A percentile compares a stretch with the other conserved stretches of the same genome.
Conservation (phyloP, 2,329 filamentous ascomycete genomes). For the Aspergillus japonicus region DNA sequence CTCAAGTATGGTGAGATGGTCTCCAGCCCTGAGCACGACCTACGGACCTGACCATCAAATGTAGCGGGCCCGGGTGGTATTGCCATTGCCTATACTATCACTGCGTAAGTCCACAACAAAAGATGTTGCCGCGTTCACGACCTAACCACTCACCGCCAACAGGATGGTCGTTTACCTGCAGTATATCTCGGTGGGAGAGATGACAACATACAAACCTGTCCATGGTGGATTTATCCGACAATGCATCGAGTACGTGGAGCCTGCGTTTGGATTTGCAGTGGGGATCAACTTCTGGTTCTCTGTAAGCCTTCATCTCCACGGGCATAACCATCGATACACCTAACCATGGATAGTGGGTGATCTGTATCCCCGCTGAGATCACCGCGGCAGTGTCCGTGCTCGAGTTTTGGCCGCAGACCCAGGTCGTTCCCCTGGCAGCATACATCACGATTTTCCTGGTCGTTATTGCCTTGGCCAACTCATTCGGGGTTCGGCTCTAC, state of each 20-base stretch:
- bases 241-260: conserved; percentile 28
- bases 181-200: conserved; percentile 33
- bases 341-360: conserved; percentile 1
- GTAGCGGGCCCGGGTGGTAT: conserved; percentile 34
- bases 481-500: conserved; percentile 30
- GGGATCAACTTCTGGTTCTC: conserved; percentile 38
- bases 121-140: not conserved
- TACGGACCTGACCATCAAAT: not conserved
- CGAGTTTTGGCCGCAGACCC: conserved; percentile 31
- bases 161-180: conserved; percentile 35
- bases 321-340: not conserved
- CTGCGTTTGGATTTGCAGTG: conserved; percentile 35
- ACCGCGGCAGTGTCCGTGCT: conserved; percentile 35
- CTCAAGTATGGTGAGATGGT: conserved; percentile 29
- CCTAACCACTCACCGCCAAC: not conserved
- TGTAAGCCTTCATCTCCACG: conserved; percentile 23
- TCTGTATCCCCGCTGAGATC: conserved; percentile 31
- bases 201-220: conserved; percentile 32
- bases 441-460: conserved; percentile 36
- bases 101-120: conserved; percentile 20
- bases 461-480: conserved; percentile 27
- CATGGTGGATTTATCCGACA: conserved; percentile 37
- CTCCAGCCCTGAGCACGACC: not conserved
- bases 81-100: conserved; percentile 35
- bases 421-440: conserved; percentile 29